Percentiles rank a stretch among this genome's conserved stretches.
These are phyloP conservation scores for Shiraia bambusicola DNA, from an alignment of 2,329 filamentous ascomycete genomes.

Conservation along the genomic window DNA sequence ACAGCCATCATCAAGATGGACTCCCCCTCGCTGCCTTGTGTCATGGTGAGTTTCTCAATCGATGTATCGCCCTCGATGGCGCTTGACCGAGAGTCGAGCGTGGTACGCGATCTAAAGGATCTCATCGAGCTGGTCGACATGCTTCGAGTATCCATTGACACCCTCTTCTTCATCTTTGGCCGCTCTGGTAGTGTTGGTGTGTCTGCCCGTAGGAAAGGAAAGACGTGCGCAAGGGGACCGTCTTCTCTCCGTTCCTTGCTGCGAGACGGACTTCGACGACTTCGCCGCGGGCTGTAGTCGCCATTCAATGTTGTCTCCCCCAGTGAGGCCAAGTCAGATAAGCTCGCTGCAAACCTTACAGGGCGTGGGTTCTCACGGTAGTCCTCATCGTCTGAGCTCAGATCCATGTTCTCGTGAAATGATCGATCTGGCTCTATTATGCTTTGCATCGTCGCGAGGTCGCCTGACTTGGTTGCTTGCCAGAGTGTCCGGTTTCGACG, in stretches of 20 bases:
- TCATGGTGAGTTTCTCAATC: slow-evolving; percentile 73
- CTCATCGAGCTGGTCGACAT: slow-evolving; percentile 82
- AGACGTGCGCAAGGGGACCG: slow-evolving; percentile 73
- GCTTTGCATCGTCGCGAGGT: slow-evolving; percentile 70
- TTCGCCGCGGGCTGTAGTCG: slow-evolving; percentile 22
- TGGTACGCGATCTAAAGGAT: slow-evolving; percentile 80
- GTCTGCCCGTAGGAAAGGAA: slow-evolving; percentile 75
- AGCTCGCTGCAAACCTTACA: slow-evolving; percentile 37
- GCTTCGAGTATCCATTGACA: slow-evolving; percentile 87
- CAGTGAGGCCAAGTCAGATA: slow-evolving; percentile 29
- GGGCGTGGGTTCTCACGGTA: slow-evolving; percentile 23
- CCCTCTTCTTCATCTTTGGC: slow-evolving; percentile 68
- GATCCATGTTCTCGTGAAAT: slow-evolving; percentile 37
- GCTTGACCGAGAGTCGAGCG: slow-evolving; percentile 63
- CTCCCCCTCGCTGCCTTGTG: slow-evolving; percentile 70
- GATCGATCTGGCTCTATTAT: slow-evolving; percentile 72
- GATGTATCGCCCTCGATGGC: slow-evolving; percentile 84
- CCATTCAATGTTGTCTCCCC: slow-evolving; percentile 35
- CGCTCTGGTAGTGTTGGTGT: slow-evolving; percentile 49
- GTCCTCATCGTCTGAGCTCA: slow-evolving; percentile 34
- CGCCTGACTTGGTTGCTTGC: slow-evolving; percentile 79
- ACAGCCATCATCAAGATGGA: slow-evolving; percentile 67
- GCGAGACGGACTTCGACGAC: slow-evolving; percentile 23
- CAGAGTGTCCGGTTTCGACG: slow-evolving; percentile 82
- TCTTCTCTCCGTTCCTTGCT: slow-evolving; percentile 24